Percentiles rank a stretch among this genome's conserved stretches.
These are phyloP conservation scores for Cucumis sativus DNA, from an alignment of 306 rosid species.

Conservation along the genomic window DNA sequence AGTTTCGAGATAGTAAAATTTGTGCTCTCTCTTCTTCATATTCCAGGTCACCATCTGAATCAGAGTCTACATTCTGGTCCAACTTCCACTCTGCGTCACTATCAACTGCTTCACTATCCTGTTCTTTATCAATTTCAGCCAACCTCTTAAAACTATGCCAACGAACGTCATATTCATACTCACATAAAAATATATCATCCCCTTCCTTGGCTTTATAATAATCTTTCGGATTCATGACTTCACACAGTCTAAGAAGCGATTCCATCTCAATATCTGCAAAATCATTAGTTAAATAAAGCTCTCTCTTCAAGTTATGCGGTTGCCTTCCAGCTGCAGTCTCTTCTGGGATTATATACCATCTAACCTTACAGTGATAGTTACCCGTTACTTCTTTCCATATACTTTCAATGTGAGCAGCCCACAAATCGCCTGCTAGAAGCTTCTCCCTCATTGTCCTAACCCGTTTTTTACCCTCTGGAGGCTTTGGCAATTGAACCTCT, in stretches of 20 bases:
- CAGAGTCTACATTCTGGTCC: constrained; percentile 40
- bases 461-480: constrained; percentile 53
- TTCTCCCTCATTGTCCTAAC: constrained; percentile 68
- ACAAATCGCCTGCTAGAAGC: constrained; percentile 69
- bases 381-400: constrained; percentile 73
- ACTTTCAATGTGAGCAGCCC: constrained; percentile 78
- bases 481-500: constrained; percentile 35
- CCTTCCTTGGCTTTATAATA: constrained; percentile 65
- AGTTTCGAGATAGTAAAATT: constrained; percentile 23
- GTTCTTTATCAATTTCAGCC: constrained; percentile 52
- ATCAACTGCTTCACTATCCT: constrained; percentile 40
- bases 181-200: constrained; percentile 78
- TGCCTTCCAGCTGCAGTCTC: constrained; percentile 87
- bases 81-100: constrained; percentile 67
- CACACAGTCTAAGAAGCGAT: constrained; percentile 67
- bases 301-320: constrained; percentile 77
- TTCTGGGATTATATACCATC: constrained; percentile 83
- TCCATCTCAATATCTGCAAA: constrained; percentile 89
- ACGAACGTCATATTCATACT: constrained; percentile 78
- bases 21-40: constrained; percentile 47
- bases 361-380: constrained; percentile 55
- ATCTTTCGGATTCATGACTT: constrained; percentile 60
- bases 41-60: constrained; percentile 59
- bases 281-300: constrained; percentile 73
- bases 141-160: constrained; percentile 89